These are phyloP conservation scores for Claviceps fusiformis DNA, from an alignment of 2,329 filamentous ascomycete species.

Conservation along the genomic window DNA sequence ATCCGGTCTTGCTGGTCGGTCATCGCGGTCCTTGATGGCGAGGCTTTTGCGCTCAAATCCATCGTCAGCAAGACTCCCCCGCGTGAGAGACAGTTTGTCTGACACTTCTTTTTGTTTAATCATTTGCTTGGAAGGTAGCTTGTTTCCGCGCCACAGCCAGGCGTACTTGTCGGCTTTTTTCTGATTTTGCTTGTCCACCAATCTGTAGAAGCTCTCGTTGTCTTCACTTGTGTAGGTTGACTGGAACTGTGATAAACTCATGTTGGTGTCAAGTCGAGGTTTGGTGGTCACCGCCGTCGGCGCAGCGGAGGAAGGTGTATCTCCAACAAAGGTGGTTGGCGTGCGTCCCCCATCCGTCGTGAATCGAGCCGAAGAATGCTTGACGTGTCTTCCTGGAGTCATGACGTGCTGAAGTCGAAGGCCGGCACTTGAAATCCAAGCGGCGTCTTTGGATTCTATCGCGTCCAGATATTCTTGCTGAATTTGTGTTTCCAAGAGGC, in stretches of 20 bases:
- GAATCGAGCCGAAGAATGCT: slow-evolving; percentile 12
- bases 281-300: slow-evolving; percentile 25
- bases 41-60: slow-evolving; percentile 44
- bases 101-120: slow-evolving; percentile 52
- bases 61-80: slow-evolving; percentile 35
- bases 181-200: slow-evolving; percentile 81
- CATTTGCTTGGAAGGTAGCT: slow-evolving; percentile 69
- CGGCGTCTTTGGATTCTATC: slow-evolving; percentile 67
- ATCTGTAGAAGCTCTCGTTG: slow-evolving; percentile 89
- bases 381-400: slow-evolving; percentile 51
- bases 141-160: slow-evolving; percentile 83
- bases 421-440: slow-evolving; percentile 77
- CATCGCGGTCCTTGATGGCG: slow-evolving; percentile 52
- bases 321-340: slow-evolving; percentile 52
- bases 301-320: slow-evolving; percentile 55
- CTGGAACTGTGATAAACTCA: slow-evolving; percentile 78
- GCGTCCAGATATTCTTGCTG: slow-evolving; percentile 91
- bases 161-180: slow-evolving; percentile 73
- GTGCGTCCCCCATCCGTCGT: slow-evolving; percentile 33
- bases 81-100: slow-evolving; percentile 32
- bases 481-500: slow-evolving; percentile 69
- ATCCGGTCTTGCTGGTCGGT: slow-evolving; percentile 64
- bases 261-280: slow-evolving; percentile 52
- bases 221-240: slow-evolving; percentile 93
- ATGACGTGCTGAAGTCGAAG: slow-evolving; percentile 62